Percentiles rank a stretch among this genome's conserved stretches.
These are phyloP conservation scores for Erysimum cheiri DNA, from an alignment of 441 rosid genomes.

Conservation along the genomic window DNA sequence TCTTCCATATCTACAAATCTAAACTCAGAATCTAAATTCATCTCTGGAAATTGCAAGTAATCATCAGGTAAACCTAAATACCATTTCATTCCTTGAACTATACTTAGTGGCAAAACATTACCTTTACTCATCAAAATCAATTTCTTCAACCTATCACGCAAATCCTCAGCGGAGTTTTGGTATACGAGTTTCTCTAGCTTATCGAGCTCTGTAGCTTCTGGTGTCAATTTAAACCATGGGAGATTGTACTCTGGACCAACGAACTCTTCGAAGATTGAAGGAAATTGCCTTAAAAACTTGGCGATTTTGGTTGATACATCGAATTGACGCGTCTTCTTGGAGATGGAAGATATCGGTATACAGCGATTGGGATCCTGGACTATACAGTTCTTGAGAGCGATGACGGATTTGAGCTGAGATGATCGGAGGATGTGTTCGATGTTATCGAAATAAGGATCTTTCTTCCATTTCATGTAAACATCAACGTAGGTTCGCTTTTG, in stretches of 20 bases:
- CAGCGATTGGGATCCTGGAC: constrained; percentile 55
- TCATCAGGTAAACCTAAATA: constrained; percentile 78
- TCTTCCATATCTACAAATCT: constrained; percentile 71
- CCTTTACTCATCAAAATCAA: constrained; percentile 71
- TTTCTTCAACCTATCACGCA: constrained; percentile 64
- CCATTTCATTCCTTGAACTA: constrained; percentile 80
- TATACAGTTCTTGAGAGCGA: constrained; percentile 68
- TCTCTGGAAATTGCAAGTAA: constrained; percentile 50
- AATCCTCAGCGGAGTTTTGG: constrained; percentile 56
- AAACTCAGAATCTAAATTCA: constrained; percentile 55
- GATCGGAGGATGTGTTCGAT: constrained; percentile 74
- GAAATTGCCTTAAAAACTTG: constrained; percentile 66
- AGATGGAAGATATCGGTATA: constrained; percentile 68
- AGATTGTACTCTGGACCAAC: constrained; percentile 67
- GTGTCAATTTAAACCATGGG: constrained; percentile 92
- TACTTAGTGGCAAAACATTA: constrained; percentile 71
- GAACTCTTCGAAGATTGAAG: constrained; percentile 81
- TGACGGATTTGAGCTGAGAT: constrained; percentile 62
- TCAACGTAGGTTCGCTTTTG: constrained; percentile 64
- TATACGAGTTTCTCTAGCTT: constrained; percentile 55
- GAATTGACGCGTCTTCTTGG: constrained; percentile 70
- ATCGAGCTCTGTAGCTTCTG: constrained; percentile 68
- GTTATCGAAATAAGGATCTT: constrained; percentile 66
- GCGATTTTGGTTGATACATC: constrained; percentile 73
- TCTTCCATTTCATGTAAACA: constrained; percentile 92